phyloP scores from a whole-genome alignment of 2,329 filamentous ascomycete genomes.

The Macrophomina pseudophaseolina region DNA sequence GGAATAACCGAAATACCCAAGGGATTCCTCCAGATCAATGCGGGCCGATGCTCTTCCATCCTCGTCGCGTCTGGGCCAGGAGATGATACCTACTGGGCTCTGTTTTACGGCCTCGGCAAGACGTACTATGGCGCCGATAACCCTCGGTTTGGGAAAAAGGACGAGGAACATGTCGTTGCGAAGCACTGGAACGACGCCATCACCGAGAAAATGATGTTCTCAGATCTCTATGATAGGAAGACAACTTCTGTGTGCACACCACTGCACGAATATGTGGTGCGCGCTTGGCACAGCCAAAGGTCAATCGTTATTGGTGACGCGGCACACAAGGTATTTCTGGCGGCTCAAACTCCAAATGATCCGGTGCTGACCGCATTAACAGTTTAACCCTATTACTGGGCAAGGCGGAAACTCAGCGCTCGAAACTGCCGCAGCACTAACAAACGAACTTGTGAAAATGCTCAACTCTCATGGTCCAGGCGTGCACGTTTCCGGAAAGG shows the following conservation, averaged over 20 bases:
- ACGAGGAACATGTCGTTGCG: slow-evolving; percentile 36
- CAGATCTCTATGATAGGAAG: slow-evolving; percentile 40
- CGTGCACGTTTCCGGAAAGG: no score
- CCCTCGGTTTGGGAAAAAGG: slow-evolving; percentile 32
- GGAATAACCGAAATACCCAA: neutral
- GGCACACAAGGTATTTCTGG: slow-evolving; percentile 45
- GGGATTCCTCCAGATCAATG: neutral
- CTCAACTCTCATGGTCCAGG: no score
- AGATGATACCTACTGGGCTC: slow-evolving; percentile 33
- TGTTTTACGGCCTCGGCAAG: slow-evolving; percentile 35
- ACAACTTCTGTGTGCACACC: slow-evolving; percentile 33
- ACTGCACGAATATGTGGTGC: slow-evolving; percentile 46
- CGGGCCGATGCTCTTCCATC: slow-evolving; percentile 29
- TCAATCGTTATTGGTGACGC: slow-evolving; percentile 50
- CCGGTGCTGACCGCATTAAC: neutral
- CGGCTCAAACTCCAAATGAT: no score
- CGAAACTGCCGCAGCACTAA: slow-evolving; percentile 31
- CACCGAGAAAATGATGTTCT: slow-evolving; percentile 38
- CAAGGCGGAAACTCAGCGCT: slow-evolving; percentile 34
- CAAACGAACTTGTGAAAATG: slow-evolving; percentile 1
- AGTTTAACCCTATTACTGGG: slow-evolving; percentile 30
- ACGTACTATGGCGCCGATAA: slow-evolving; percentile 31
- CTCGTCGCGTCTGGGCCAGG: slow-evolving; percentile 30
- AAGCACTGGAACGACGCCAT: slow-evolving; percentile 37
- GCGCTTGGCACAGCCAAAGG: slow-evolving; percentile 47